A percentile compares a stretch with the other conserved stretches of the same genome.
Conservation (phyloP, 2,329 filamentous ascomycete species). For the Diplocarpon rosae region DNA sequence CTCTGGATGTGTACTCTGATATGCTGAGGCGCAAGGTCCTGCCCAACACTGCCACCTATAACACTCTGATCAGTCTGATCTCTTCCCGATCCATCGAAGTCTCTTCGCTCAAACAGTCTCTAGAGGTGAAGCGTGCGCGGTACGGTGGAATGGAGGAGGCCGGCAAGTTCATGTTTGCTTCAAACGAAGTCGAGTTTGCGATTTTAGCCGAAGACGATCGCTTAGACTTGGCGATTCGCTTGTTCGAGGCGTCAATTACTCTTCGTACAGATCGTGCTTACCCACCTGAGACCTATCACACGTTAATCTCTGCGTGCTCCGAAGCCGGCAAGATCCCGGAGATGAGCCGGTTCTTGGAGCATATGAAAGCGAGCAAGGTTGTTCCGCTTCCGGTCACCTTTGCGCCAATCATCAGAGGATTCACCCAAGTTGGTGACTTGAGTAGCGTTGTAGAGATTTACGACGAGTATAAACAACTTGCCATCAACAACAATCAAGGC, state of each 20-base stretch:
- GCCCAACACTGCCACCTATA: slow-evolving; percentile 78
- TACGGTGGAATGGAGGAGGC: slow-evolving; percentile 78
- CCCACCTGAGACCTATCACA: slow-evolving; percentile 72
- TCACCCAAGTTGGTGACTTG: slow-evolving; percentile 70
- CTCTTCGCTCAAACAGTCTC: slow-evolving; percentile 54
- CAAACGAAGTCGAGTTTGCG: slow-evolving; percentile 75
- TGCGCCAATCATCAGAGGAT: slow-evolving; percentile 89
- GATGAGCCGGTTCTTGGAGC: slow-evolving; percentile 83
- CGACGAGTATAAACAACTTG: slow-evolving; percentile 83
- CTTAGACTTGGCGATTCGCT: slow-evolving; percentile 69
- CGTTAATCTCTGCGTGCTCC: slow-evolving; percentile 80
- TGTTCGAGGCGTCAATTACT: slow-evolving; percentile 68
- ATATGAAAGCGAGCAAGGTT: slow-evolving; percentile 74
- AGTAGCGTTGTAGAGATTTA: slow-evolving; percentile 88
- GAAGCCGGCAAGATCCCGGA: slow-evolving; percentile 69
- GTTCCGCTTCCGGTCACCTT: slow-evolving; percentile 73
- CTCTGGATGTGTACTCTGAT: slow-evolving; percentile 88
- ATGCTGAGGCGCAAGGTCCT: slow-evolving; percentile 81
- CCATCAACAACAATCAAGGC: slow-evolving; percentile 74
- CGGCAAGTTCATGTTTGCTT: slow-evolving; percentile 79
- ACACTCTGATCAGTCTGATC: slow-evolving; percentile 74
- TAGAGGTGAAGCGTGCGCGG: slow-evolving; percentile 74
- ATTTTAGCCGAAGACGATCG: slow-evolving; percentile 83
- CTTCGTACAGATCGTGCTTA: slow-evolving; percentile 48
- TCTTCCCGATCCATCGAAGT: slow-evolving; percentile 73